Conservation (phyloP, 129 eudicot species). For the Apium graveolens region DNA sequence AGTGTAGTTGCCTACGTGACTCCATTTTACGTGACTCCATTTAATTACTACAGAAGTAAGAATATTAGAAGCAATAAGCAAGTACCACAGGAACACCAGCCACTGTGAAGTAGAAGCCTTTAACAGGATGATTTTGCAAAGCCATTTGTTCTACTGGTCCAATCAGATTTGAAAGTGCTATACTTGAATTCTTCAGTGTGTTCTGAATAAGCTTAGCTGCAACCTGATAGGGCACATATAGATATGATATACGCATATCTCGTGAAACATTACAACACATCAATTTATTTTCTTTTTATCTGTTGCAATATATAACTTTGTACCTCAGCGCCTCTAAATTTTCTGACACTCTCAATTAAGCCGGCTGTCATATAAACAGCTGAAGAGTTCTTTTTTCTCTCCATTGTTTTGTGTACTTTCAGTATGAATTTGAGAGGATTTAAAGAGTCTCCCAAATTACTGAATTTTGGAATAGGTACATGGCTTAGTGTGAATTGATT, state of each 20-base stretch:
- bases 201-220: conserved; percentile 27
- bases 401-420: conserved; percentile 35
- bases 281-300: background rate
- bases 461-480: conserved; percentile 46
- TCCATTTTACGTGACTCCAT: too few relatives aligned
- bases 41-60: background rate
- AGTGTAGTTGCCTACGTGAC: too few relatives aligned
- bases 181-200: conserved; percentile 40
- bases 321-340: conserved; percentile 76
- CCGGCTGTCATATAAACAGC: conserved; percentile 69
- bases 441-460: background rate
- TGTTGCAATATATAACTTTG: background rate
- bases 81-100: conserved; percentile 49
- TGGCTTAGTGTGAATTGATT: conserved; percentile 71
- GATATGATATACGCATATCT: background rate
- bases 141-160: conserved; percentile 55
- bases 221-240: conserved; percentile 14
- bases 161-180: conserved; percentile 34
- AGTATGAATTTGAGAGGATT: conserved; percentile 49
- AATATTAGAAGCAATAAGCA: background rate
- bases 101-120: conserved; percentile 42
- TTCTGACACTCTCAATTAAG: conserved; percentile 50
- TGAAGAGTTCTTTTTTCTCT: conserved; percentile 51
- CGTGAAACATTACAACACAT: background rate
- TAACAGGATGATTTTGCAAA: conserved; percentile 35